Evolutionary conservation across 805 yeast species (phyloP).

Genomic region (Hanseniaspora nectarophila): DNA sequence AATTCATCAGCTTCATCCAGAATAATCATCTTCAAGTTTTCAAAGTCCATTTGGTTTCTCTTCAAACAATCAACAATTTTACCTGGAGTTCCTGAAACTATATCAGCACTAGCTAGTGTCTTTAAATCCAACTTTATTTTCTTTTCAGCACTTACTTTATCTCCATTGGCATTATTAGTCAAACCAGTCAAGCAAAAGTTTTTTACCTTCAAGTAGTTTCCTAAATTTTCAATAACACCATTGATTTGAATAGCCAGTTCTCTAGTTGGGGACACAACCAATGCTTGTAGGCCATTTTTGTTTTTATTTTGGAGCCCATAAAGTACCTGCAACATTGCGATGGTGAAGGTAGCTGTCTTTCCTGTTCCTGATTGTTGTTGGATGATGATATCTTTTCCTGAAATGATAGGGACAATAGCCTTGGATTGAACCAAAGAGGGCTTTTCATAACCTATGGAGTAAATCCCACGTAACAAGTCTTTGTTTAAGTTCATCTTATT

Average conservation of each 20-base stretch:
- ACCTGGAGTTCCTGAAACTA: slow-evolving; percentile 96
- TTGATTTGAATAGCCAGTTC: slow-evolving; percentile 91
- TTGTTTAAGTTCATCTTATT: slow-evolving; percentile 68
- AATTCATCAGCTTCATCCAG: slow-evolving; percentile 96
- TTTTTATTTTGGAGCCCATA: slow-evolving; percentile 34
- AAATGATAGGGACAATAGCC: slow-evolving; percentile 86
- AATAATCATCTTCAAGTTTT: slow-evolving; percentile 73
- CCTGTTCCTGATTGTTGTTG: slow-evolving; percentile 99
- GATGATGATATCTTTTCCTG: slow-evolving; percentile 89
- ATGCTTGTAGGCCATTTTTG: slow-evolving; percentile 68
- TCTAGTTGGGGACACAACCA: slow-evolving; percentile 89
- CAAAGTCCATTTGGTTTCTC: slow-evolving; percentile 61
- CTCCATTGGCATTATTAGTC: neutral
- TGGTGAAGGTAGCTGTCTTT: slow-evolving; percentile 96
- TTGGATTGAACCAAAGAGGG: slow-evolving; percentile 96
- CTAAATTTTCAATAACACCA: slow-evolving; percentile 73
- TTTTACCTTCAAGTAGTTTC: slow-evolving; percentile 74
- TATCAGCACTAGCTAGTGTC: slow-evolving; percentile 61
- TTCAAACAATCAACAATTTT: slow-evolving; percentile 85
- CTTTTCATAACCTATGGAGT: slow-evolving; percentile 82
- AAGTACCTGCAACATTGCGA: slow-evolving; percentile 79
- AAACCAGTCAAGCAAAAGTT: slow-evolving; percentile 90
- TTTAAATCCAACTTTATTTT: slow-evolving; percentile 42
- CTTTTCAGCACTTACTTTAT: slow-evolving; percentile 60
- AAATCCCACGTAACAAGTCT: slow-evolving; percentile 49